phyloP scores from a whole-genome alignment of 257 asterid genomes.

The Fraxinus americana region DNA sequence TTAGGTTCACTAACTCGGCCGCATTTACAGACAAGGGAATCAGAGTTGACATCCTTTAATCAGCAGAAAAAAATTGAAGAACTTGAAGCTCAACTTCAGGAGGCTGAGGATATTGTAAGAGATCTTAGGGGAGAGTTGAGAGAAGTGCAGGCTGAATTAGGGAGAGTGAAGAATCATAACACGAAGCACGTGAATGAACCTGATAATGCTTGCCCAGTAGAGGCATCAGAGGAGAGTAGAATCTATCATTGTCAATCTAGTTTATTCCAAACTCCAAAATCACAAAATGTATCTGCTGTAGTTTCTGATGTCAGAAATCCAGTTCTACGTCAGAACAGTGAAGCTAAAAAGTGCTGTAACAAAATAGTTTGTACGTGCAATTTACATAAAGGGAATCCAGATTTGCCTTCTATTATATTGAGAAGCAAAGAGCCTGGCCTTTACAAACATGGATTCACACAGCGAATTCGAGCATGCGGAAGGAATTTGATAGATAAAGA shows the following conservation, averaged over 20 bases:
- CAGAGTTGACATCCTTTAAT: conserved; percentile 49
- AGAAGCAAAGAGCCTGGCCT: conserved; percentile 57
- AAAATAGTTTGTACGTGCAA: conserved; percentile 38
- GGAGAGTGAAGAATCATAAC: conserved; percentile 39
- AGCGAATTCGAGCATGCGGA: conserved; percentile 75
- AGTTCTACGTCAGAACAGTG: conserved; percentile 27
- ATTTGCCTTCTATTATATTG: conserved; percentile 63
- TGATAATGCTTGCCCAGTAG: conserved; percentile 25
- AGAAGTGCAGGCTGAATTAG: conserved; percentile 62
- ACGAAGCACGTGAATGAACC: conserved; percentile 29
- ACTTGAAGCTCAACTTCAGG: conserved; percentile 94
- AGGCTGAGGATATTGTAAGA: conserved; percentile 85
- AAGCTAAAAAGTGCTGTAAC: conserved; percentile 36
- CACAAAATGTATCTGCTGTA: conserved; percentile 31
- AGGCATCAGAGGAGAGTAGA: conserved; percentile 29
- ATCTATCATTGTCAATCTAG: conserved; percentile 28
- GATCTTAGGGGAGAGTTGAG: conserved; percentile 79
- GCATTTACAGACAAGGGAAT: conserved; percentile 55
- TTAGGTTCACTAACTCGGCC: neutral
- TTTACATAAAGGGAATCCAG: conserved; percentile 37
- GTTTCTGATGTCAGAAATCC: conserved; percentile 28
- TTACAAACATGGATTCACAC: conserved; percentile 74
- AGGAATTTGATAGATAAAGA: conserved; percentile 39
- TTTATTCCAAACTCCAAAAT: conserved; percentile 28
- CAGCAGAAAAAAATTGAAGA: conserved; percentile 77